Conservation (phyloP, 1,139 yeast species). For the Taphrina sp. region DNA sequence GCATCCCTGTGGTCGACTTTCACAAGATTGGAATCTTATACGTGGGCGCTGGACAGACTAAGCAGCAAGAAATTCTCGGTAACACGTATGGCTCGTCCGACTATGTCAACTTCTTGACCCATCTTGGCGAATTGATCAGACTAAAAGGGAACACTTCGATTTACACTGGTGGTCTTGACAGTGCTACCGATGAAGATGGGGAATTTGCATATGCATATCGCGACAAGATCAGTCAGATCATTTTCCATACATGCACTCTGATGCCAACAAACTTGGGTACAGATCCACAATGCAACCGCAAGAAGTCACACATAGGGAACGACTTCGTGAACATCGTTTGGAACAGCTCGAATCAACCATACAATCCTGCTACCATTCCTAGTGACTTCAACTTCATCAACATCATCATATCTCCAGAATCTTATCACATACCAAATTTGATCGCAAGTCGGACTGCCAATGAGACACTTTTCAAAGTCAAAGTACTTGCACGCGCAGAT, state of each 20-base stretch:
- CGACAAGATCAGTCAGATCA: slow-evolving; percentile 66
- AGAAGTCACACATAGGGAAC: slow-evolving; percentile 84
- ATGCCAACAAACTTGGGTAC: slow-evolving; percentile 53
- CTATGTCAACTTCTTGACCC: slow-evolving; percentile 59
- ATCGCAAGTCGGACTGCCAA: not conserved
- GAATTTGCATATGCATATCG: slow-evolving; percentile 72
- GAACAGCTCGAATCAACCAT: slow-evolving; percentile 67
- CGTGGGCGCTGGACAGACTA: slow-evolving; percentile 63
- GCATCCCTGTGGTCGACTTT: slow-evolving; percentile 74
- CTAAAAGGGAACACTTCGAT: slow-evolving; percentile 56
- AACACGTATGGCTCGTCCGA: slow-evolving; percentile 64
- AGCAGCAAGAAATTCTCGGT: slow-evolving; percentile 62
- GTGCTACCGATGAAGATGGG: slow-evolving; percentile 68
- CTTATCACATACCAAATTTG: slow-evolving; percentile 35
- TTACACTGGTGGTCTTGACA: slow-evolving; percentile 80
- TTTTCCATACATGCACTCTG: slow-evolving; percentile 76
- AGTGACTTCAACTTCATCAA: slow-evolving; percentile 81
- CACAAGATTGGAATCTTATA: slow-evolving; percentile 78
- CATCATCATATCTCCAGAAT: slow-evolving; percentile 71
- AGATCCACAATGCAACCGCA: slow-evolving; percentile 55
- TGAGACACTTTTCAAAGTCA: slow-evolving; percentile 14
- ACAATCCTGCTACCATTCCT: slow-evolving; percentile 67
- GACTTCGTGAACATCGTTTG: slow-evolving; percentile 75
- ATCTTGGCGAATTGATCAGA: slow-evolving; percentile 59
- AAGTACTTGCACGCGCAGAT: slow-evolving; percentile 3